A percentile compares a stretch with the other conserved stretches of the same genome.
Conservation (phyloP, 2,329 filamentous ascomycete species). For the Plenodomus tracheiphilus region DNA sequence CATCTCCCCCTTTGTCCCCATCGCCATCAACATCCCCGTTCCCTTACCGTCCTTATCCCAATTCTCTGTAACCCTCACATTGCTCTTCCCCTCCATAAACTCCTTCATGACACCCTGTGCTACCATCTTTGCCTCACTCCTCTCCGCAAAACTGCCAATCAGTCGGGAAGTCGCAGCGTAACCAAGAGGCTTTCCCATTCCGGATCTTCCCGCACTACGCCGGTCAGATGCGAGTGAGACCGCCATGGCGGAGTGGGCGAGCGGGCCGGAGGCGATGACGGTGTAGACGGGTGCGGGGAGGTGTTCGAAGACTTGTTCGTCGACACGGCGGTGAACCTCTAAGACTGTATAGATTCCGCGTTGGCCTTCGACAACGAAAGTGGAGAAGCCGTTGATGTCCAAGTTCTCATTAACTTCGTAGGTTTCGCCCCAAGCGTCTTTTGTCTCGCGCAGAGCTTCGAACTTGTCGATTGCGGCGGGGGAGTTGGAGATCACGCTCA, state of each 20-base stretch:
- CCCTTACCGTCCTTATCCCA: slow-evolving; percentile 12
- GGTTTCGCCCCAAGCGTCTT: slow-evolving; percentile 11
- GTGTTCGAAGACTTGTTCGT: slow-evolving; percentile 6
- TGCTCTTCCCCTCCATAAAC: slow-evolving; percentile 8
- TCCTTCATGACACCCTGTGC: slow-evolving; percentile 16
- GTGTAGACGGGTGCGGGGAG: slow-evolving; percentile 24
- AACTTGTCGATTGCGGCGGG: slow-evolving; percentile 27
- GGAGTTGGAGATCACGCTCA: slow-evolving; percentile 13
- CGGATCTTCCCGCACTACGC: background rate
- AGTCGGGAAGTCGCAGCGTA: slow-evolving; percentile 5
- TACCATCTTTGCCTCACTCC: slow-evolving; percentile 7
- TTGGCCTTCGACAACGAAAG: slow-evolving; percentile 20
- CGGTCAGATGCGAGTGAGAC: background rate
- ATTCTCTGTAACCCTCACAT: slow-evolving; percentile 8
- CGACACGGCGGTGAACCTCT: slow-evolving; percentile 12
- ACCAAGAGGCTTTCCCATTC: slow-evolving; percentile 3
- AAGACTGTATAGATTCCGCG: slow-evolving; percentile 17
- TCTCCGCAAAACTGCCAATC: slow-evolving; percentile 9
- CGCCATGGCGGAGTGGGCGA: slow-evolving; percentile 3
- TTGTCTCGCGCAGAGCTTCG: slow-evolving; percentile 1
- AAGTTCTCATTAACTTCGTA: slow-evolving; percentile 2
- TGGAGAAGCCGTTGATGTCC: slow-evolving; percentile 9
- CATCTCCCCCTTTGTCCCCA: slow-evolving; percentile 6
- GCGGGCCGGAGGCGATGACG: slow-evolving; percentile 16
- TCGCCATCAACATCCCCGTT: slow-evolving; percentile 19